Conservation (phyloP, 257 asterid genomes). For the Echites panduratus region DNA sequence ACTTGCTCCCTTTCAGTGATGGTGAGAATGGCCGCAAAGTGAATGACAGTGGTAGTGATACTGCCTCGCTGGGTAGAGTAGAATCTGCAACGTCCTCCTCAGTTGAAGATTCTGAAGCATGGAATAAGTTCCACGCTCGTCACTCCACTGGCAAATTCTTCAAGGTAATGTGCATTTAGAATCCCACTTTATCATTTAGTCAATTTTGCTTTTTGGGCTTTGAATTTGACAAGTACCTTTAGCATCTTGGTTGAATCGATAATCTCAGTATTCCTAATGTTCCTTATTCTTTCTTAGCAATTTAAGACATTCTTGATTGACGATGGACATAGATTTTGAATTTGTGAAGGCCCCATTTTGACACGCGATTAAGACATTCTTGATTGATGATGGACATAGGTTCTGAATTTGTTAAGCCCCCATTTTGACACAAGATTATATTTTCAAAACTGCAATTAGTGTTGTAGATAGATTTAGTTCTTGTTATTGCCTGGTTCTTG, state of each 20-base stretch:
- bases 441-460: background rate
- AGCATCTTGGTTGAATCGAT: background rate
- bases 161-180: constrained; percentile 39
- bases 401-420: background rate
- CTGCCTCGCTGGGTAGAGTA: constrained; percentile 1
- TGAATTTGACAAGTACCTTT: background rate
- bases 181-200: background rate
- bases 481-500: background rate
- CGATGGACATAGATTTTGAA: background rate
- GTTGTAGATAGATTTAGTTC: background rate
- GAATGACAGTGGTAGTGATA: background rate
- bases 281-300: background rate
- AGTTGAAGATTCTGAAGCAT: constrained; percentile 51
- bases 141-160: constrained; percentile 89
- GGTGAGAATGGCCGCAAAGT: background rate
- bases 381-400: background rate
- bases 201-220: background rate
- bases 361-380: background rate
- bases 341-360: background rate
- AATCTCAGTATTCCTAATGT: background rate
- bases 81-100: constrained; percentile 3
- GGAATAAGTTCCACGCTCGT: constrained; percentile 70
- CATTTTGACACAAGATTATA: background rate
- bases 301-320: background rate
- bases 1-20: constrained; percentile 40